phyloP scores from a whole-genome alignment of 331 rosid genomes.

The Dryas integrifolia region DNA sequence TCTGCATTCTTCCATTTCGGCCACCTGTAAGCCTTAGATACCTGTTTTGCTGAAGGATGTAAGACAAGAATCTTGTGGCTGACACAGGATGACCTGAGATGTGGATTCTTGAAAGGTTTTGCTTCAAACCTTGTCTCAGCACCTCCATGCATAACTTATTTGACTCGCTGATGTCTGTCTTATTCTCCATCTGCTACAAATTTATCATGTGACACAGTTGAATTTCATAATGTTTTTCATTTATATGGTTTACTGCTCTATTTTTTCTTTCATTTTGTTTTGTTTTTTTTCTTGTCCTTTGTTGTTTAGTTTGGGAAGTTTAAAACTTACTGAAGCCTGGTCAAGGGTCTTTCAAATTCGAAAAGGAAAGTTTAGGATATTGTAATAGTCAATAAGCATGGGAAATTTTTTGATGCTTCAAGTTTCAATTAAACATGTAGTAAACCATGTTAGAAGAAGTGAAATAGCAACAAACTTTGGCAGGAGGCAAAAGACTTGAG shows the following conservation, averaged over 20 bases:
- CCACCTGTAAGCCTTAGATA: constrained; percentile 51
- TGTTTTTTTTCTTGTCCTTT: neutral
- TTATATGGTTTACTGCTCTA: neutral
- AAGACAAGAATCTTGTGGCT: constrained; percentile 48
- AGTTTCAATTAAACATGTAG: constrained; percentile 4
- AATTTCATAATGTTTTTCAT: neutral
- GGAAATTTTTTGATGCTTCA: neutral
- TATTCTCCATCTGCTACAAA: constrained; percentile 24
- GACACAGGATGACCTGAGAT: constrained; percentile 39
- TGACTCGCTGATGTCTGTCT: constrained; percentile 29
- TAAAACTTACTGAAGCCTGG: neutral
- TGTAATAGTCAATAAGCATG: neutral
- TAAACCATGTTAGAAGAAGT: neutral
- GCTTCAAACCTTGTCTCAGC: constrained; percentile 30
- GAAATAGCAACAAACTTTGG: neutral
- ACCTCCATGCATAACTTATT: constrained; percentile 15
- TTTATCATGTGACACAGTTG: neutral
- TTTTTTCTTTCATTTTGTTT: too few species aligned
- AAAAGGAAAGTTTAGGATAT: neutral
- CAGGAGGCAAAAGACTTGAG: neutral
- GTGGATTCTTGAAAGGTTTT: constrained; percentile 38
- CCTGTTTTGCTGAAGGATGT: constrained; percentile 49
- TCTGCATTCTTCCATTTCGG: constrained; percentile 47
- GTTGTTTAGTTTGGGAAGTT: neutral
- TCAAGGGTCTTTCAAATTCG: neutral